These are phyloP conservation scores for Suillus luteus DNA, from an alignment of 768 basidiomycete species.

Conservation along the genomic window DNA sequence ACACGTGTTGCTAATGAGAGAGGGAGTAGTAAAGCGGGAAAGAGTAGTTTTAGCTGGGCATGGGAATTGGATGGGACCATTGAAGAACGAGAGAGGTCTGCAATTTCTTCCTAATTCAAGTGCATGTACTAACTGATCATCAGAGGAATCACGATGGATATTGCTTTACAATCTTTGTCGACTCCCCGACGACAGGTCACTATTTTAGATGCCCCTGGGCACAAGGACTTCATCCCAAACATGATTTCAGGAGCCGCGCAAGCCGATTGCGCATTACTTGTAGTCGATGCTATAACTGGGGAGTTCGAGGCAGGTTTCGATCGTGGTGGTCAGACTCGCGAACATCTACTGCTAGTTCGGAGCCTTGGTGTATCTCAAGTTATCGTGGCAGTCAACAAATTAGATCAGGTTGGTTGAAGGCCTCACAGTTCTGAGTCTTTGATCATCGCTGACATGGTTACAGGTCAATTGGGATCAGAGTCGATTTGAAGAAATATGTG, in stretches of 20 bases:
- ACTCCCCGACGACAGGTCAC: conserved; percentile 82
- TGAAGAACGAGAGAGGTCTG: conserved; percentile 91
- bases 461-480: conserved; percentile 87
- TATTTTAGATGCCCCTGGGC: conserved; percentile 96
- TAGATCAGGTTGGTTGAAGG: conserved; percentile 70
- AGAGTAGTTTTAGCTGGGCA: conserved; percentile 96
- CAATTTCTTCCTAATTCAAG: conserved; percentile 5
- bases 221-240: conserved; percentile 97
- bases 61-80: conserved; percentile 94
- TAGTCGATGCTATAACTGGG: conserved; percentile 86
- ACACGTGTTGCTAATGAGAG: conserved; percentile 82
- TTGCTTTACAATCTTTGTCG: conserved; percentile 77
- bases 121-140: conserved; percentile 14
- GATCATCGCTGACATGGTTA: conserved; percentile 7
- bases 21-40: conserved; percentile 87
- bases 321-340: conserved; percentile 91
- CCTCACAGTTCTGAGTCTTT: not conserved
- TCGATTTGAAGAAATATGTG: conserved; percentile 86
- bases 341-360: conserved; percentile 88
- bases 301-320: conserved; percentile 98
- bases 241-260: conserved; percentile 99
- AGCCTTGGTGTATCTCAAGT: conserved; percentile 92
- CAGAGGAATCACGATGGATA: conserved; percentile 98
- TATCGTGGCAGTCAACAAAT: conserved; percentile 91
- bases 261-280: conserved; percentile 92